Evolutionary conservation across 768 basidiomycete genomes (phyloP).

Genomic region (Hericium erinaceus): DNA sequence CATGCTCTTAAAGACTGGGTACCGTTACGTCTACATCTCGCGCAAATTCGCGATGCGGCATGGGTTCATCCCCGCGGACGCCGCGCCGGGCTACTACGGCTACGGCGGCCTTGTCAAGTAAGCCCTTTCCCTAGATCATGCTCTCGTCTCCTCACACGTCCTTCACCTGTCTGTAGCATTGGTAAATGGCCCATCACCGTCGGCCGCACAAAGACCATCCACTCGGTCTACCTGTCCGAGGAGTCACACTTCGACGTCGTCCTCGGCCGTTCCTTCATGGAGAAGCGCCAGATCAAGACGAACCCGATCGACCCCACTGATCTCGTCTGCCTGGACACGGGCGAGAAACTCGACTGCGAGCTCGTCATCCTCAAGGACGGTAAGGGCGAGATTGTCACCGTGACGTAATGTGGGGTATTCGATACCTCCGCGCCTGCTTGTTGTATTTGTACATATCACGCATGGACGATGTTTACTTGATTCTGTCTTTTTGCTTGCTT

Average conservation of each 20-base stretch:
- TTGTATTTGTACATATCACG: background rate
- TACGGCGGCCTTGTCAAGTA: constrained; percentile 78
- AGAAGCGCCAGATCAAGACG: constrained; percentile 67
- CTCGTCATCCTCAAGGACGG: constrained; percentile 89
- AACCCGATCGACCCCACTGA: constrained; percentile 81
- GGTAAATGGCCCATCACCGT: constrained; percentile 82
- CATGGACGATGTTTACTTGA: background rate
- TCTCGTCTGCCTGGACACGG: constrained; percentile 86
- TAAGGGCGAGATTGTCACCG: constrained; percentile 67
- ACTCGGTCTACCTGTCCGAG: constrained; percentile 80
- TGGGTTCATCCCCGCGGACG: constrained; percentile 81
- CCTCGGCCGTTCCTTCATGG: constrained; percentile 79
- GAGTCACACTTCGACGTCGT: constrained; percentile 96
- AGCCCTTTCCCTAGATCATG: constrained; percentile 1
- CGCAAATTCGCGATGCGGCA: constrained; percentile 84
- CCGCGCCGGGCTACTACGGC: constrained; percentile 87
- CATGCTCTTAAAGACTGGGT: constrained; percentile 89
- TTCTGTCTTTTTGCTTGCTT: no score
- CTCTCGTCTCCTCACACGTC: background rate
- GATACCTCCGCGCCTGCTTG: no score
- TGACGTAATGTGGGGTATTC: background rate
- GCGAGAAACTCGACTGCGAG: constrained; percentile 87
- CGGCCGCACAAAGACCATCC: constrained; percentile 29
- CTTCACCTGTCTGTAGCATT: constrained; percentile 29
- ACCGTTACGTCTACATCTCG: constrained; percentile 92